A percentile compares a stretch with the other conserved stretches of the same genome.
phyloP scores from a whole-genome alignment of 1,284 basidiomycete genomes.

The Thelephora terrestris region DNA sequence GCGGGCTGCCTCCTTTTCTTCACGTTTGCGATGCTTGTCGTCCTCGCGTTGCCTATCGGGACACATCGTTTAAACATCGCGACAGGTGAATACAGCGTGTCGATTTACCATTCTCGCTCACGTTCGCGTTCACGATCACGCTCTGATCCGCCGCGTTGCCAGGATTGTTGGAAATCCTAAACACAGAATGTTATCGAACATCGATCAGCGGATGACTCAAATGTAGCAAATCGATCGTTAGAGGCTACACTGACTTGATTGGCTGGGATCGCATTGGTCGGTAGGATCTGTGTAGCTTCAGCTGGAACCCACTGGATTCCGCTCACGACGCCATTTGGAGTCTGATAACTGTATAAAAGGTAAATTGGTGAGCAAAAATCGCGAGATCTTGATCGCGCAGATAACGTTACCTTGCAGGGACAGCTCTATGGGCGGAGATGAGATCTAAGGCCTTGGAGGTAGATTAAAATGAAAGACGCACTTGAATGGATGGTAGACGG shows the following conservation, averaged over 20 bases:
- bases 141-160: conserved; percentile 23
- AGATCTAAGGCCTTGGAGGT: conserved; percentile 4
- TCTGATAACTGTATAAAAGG: conserved; percentile 48
- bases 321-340: conserved; percentile 49
- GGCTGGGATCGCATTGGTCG: conserved; percentile 48
- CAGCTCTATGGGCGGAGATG: conserved; percentile 34
- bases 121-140: conserved; percentile 31
- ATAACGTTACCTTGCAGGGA: conserved; percentile 45
- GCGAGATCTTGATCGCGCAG: conserved; percentile 2
- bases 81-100: background rate
- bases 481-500: conserved; percentile 64
- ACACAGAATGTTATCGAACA: background rate
- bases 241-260: conserved; percentile 30
- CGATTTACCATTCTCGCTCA: conserved; percentile 36
- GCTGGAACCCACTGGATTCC: conserved; percentile 72
- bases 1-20: conserved; percentile 39
- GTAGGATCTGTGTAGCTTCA: conserved; percentile 51
- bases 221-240: background rate
- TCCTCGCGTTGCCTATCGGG: conserved; percentile 43
- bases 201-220: background rate
- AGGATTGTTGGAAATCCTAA: conserved; percentile 32
- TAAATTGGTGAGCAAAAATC: background rate
- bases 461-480: conserved; percentile 22
- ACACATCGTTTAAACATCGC: conserved; percentile 1
- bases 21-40: conserved; percentile 36